Base-by-base conservation (phyloP, 208 protist species). In the Acanthamoeba quina region DNA sequence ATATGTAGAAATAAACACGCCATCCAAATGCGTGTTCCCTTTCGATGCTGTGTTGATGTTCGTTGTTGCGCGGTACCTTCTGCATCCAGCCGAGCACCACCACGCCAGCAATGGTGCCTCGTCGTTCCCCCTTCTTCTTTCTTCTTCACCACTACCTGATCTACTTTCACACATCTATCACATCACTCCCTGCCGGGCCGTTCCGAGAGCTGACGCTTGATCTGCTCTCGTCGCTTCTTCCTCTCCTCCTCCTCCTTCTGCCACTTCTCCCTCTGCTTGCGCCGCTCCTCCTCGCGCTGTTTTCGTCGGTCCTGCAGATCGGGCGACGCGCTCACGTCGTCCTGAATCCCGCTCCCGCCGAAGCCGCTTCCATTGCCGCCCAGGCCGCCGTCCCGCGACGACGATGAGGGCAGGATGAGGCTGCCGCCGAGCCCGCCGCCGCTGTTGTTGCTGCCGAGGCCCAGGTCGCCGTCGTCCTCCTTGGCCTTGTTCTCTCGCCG, bases 211-310 rank as follows among this genome's bases (percentile, higher is more conserved):
- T 68, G 62, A 9, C 62, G 21, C 62, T 68, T 68, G 62, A 68
- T 68, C 62, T 68, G 62, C 62, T 68, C 62, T 68, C 62, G 62
- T 68, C 62, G 62, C n/a, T 34, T n/a, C 62, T 68, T 68, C n/a
- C 62, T 7, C 62, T 68, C 62, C n/a, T 68, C 62, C 62, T 68
- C 62, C 34, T 68, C 62, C 62, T 68, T 68, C 29, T 68, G 62
- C 62, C 62, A 68, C 62, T 68, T 68, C 62, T 68, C 62, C 21
- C 62, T 7, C n/a, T 68, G 62, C 62, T 68, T 68, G 62, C 62
- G 62, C 13, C 62, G 62, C 29, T 68, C 62, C n/a, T 68, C 62
- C 62, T 68, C 62, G n/a, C 62, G 62, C 62, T 68, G 62, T 34
- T 68, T 68, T 68, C 62, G 62, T 15, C 62, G 21, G 62, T 68